phyloP scores from a whole-genome alignment of 495 filamentous ascomycete genomes.

The Emericellopsis terricola region DNA sequence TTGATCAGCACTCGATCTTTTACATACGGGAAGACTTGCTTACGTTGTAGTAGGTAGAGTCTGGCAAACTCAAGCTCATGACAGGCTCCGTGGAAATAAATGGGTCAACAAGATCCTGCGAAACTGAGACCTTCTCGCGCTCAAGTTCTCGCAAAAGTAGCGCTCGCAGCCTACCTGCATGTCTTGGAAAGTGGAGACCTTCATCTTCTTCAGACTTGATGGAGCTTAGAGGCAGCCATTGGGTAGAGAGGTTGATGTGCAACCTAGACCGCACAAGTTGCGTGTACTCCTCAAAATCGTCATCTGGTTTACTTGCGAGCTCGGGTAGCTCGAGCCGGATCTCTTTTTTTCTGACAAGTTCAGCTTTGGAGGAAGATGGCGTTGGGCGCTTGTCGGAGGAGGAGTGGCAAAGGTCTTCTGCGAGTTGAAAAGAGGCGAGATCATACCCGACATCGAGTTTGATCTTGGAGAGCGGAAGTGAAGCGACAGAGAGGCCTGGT shows the following conservation, averaged over 20 bases:
- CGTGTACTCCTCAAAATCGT: neutral
- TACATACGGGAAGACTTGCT: too few relatives aligned
- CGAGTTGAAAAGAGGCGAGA: too few relatives aligned
- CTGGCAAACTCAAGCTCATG: too few relatives aligned
- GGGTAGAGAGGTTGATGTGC: neutral
- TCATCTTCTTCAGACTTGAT: neutral
- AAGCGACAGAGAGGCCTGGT: too few relatives aligned
- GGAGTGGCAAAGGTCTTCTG: too few relatives aligned
- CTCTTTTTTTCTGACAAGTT: neutral
- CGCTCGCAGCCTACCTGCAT: neutral
- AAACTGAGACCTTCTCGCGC: neutral
- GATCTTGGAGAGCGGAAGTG: too few relatives aligned
- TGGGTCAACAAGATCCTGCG: too few relatives aligned
- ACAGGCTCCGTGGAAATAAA: too few relatives aligned
- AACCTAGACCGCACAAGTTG: neutral
- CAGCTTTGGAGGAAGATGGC: neutral
- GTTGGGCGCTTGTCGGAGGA: too few relatives aligned
- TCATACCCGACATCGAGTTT: too few relatives aligned
- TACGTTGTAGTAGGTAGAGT: too few relatives aligned
- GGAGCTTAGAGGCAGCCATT: neutral
- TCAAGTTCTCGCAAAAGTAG: neutral
- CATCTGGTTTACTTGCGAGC: neutral
- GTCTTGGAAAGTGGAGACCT: neutral
- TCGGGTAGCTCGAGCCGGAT: neutral
- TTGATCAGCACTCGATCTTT: too few relatives aligned